Percentiles rank a stretch among this genome's conserved stretches.
phyloP scores from a whole-genome alignment of 768 basidiomycete genomes.

The Mycena capillaripes region DNA sequence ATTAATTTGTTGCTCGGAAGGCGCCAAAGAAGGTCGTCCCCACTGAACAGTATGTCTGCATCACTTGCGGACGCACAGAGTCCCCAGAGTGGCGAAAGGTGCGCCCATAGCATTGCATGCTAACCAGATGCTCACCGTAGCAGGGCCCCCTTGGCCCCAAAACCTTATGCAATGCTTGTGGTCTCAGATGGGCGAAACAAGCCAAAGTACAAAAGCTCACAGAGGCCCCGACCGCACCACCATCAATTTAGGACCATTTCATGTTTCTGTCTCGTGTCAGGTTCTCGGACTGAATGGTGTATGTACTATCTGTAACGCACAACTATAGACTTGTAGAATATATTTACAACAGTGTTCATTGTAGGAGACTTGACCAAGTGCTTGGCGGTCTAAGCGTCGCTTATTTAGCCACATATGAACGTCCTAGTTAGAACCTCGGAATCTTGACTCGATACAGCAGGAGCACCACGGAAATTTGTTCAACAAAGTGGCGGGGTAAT shows the following conservation, averaged over 20 bases:
- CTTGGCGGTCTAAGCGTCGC: too few species aligned
- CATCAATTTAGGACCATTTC: background rate
- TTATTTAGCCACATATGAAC: too few species aligned
- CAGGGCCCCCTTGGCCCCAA: conserved; percentile 96
- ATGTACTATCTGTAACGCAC: background rate
- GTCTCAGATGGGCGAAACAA: conserved; percentile 91
- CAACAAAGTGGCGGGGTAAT: too few species aligned
- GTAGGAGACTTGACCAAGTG: background rate
- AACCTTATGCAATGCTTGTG: conserved; percentile 98
- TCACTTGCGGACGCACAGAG: conserved; percentile 94
- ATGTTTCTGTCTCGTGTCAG: background rate
- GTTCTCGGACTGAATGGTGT: background rate
- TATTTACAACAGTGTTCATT: background rate
- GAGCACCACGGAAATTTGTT: too few species aligned
- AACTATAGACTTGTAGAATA: background rate
- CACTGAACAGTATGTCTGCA: conserved; percentile 85
- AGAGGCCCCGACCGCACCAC: conserved; percentile 28
- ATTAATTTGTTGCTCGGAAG: conserved; percentile 49
- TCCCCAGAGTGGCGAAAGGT: conserved; percentile 98
- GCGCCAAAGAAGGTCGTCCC: conserved; percentile 57
- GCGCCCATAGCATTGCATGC: conserved; percentile 19
- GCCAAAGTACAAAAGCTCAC: conserved; percentile 46
- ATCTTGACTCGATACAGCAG: too few species aligned
- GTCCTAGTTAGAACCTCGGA: too few species aligned
- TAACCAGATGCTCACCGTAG: conserved; percentile 14